These are phyloP conservation scores for Nannochloris sp. DNA, from an alignment of 139 green algal genomes.

Conservation along the genomic window DNA sequence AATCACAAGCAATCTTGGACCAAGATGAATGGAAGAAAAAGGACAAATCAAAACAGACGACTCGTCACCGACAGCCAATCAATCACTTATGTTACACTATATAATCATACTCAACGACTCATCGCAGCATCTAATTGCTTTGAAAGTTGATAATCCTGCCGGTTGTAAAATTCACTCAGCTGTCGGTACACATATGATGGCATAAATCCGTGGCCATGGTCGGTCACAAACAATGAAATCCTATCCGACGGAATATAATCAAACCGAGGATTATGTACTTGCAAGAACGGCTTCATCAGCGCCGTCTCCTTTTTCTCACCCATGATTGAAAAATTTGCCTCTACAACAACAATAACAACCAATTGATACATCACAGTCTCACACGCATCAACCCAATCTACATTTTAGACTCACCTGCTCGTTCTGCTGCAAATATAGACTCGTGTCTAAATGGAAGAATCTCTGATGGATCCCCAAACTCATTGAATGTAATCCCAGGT, in stretches of 20 bases:
- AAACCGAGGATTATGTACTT: slow-evolving; percentile 79
- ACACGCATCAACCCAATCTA: not conserved
- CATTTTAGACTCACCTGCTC: not conserved
- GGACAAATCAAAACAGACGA: no score
- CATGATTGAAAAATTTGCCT: not conserved
- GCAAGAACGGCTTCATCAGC: slow-evolving; percentile 29
- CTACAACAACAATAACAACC: not conserved
- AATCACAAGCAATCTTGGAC: no score
- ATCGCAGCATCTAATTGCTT: slow-evolving; percentile 7
- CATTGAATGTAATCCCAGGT: slow-evolving; percentile 72
- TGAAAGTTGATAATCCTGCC: slow-evolving; percentile 20
- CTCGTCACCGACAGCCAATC: no score
- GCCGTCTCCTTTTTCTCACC: slow-evolving; percentile 3
- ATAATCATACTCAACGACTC: not conserved
- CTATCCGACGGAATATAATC: slow-evolving; percentile 94
- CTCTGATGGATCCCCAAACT: slow-evolving; percentile 56
- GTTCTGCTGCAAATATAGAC: slow-evolving; percentile 13
- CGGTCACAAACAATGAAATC: slow-evolving; percentile 83
- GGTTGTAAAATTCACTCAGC: slow-evolving; percentile 31
- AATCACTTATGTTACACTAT: no score
- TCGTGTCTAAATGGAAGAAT: slow-evolving; percentile 22
- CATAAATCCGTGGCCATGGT: slow-evolving; percentile 38
- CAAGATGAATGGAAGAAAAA: no score
- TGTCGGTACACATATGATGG: slow-evolving; percentile 33
- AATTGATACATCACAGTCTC: not conserved